Percentiles rank a stretch among this genome's conserved stretches.
Conservation (phyloP, 148 eudicot species). For the Agrostemma githago region DNA sequence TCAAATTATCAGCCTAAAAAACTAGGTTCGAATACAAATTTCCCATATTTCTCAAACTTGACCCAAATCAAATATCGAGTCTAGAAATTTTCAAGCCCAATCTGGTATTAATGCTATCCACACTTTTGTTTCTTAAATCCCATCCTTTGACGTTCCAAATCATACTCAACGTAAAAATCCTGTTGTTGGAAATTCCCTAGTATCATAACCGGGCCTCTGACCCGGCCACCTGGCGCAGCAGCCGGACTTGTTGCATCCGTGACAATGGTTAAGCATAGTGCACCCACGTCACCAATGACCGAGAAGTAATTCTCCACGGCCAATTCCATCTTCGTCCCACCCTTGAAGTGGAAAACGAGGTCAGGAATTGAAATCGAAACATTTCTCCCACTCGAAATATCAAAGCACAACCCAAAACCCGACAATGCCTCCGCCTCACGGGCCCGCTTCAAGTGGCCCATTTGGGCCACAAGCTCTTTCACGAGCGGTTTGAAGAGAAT, state of each 20-base stretch:
- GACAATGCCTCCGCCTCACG: slow-evolving; percentile 33
- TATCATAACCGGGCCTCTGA: slow-evolving; percentile 48
- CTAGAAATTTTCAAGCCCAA: no score
- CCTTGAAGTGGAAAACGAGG: slow-evolving; percentile 49
- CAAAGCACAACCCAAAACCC: slow-evolving; percentile 54
- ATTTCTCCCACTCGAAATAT: slow-evolving; percentile 20
- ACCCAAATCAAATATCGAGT: no score
- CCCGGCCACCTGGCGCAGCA: slow-evolving; percentile 6
- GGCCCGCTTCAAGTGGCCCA: slow-evolving; percentile 42
- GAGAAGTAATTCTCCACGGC: slow-evolving; percentile 52
- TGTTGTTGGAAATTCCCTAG: slow-evolving; percentile 75
- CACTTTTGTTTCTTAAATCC: slow-evolving; percentile 55
- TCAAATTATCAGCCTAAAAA: no score
- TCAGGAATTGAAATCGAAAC: slow-evolving; percentile 37
- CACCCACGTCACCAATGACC: slow-evolving; percentile 17
- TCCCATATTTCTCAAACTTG: no score
- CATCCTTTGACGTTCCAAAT: slow-evolving; percentile 53
- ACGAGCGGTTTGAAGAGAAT: slow-evolving; percentile 40
- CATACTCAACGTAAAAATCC: slow-evolving; percentile 67
- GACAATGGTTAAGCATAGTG: slow-evolving; percentile 56
- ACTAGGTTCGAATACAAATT: no score
- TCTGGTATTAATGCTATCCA: slow-evolving; percentile 14
- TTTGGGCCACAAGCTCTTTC: slow-evolving; percentile 48
- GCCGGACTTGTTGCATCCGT: slow-evolving; percentile 17
- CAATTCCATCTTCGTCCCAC: slow-evolving; percentile 60